Percentiles rank a stretch among this genome's conserved stretches.
phyloP scores from a whole-genome alignment of 2,329 filamentous ascomycete species.

The Cordyceps militaris region DNA sequence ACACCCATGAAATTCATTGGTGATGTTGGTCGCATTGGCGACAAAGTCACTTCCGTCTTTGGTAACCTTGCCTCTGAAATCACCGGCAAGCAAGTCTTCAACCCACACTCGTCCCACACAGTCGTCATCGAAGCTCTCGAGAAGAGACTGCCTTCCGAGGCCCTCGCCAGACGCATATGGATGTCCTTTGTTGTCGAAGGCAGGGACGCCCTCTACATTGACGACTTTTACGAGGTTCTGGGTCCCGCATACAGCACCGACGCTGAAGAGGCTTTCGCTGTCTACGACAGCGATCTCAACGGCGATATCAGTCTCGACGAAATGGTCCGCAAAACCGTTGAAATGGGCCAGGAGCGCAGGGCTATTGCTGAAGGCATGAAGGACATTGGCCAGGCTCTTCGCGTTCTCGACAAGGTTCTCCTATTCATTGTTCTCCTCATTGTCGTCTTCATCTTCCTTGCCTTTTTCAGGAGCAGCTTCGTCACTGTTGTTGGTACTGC shows the following conservation, averaged over 20 bases:
- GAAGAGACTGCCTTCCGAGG: slow-evolving; percentile 75
- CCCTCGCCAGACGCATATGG: slow-evolving; percentile 91
- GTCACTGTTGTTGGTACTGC: slow-evolving; percentile 80
- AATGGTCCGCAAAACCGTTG: slow-evolving; percentile 81
- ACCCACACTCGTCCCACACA: slow-evolving; percentile 82
- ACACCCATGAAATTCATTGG: slow-evolving; percentile 75
- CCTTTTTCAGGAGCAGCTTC: slow-evolving; percentile 83
- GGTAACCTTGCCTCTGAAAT: slow-evolving; percentile 92
- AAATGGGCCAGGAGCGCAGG: slow-evolving; percentile 80
- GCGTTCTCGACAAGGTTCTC: slow-evolving; percentile 81
- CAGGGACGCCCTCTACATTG: slow-evolving; percentile 66
- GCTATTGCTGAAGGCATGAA: slow-evolving; percentile 90
- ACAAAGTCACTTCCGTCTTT: slow-evolving; percentile 88
- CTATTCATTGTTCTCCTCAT: slow-evolving; percentile 74
- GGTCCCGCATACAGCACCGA: slow-evolving; percentile 66
- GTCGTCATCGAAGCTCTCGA: slow-evolving; percentile 85
- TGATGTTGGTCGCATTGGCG: slow-evolving; percentile 73
- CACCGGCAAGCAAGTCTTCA: slow-evolving; percentile 92
- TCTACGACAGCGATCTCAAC: slow-evolving; percentile 80
- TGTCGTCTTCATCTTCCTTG: slow-evolving; percentile 77
- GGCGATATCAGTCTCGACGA: slow-evolving; percentile 93
- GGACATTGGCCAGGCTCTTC: slow-evolving; percentile 91
- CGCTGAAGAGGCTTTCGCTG: slow-evolving; percentile 76
- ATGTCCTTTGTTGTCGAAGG: slow-evolving; percentile 96
- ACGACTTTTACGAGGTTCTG: slow-evolving; percentile 84